Evolutionary conservation across 73 alveolate species (phyloP).

Genomic region (Tetrahymena elliotti): DNA sequence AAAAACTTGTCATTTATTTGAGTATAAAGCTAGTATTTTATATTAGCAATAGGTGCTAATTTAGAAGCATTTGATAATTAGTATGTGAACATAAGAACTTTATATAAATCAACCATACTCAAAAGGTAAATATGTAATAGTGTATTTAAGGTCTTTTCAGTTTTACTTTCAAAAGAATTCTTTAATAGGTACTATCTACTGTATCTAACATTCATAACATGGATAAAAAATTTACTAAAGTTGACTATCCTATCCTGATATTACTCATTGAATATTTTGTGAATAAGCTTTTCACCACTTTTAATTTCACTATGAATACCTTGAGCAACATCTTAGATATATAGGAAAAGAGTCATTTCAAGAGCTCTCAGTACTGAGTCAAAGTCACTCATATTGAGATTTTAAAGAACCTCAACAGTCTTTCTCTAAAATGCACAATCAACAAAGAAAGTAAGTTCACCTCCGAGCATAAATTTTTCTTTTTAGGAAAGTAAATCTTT

Average conservation of each 20-base stretch:
- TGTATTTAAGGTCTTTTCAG: not conserved
- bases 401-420: not conserved
- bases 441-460: not conserved
- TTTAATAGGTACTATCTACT: not conserved
- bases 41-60: not conserved
- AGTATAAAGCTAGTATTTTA: not conserved
- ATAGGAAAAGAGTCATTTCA: not conserved
- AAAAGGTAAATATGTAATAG: not conserved
- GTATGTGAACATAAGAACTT: not conserved
- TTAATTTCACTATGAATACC: not conserved
- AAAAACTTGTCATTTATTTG: not conserved
- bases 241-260: not conserved
- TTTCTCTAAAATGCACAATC: not conserved
- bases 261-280: not conserved
- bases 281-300: not conserved
- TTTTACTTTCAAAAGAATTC: not conserved
- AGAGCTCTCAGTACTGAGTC: not conserved
- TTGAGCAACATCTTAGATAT: not conserved
- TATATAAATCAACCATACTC: not conserved
- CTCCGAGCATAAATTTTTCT: not conserved
- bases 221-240: not conserved
- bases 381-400: not conserved
- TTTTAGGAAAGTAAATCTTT: not conserved
- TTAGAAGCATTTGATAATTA: not conserved
- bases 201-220: not conserved